A percentile compares a stretch with the other conserved stretches of the same genome.
These are phyloP conservation scores for Hypoxylon sp. DNA, from an alignment of 2,329 filamentous ascomycete species.

Conservation along the genomic window DNA sequence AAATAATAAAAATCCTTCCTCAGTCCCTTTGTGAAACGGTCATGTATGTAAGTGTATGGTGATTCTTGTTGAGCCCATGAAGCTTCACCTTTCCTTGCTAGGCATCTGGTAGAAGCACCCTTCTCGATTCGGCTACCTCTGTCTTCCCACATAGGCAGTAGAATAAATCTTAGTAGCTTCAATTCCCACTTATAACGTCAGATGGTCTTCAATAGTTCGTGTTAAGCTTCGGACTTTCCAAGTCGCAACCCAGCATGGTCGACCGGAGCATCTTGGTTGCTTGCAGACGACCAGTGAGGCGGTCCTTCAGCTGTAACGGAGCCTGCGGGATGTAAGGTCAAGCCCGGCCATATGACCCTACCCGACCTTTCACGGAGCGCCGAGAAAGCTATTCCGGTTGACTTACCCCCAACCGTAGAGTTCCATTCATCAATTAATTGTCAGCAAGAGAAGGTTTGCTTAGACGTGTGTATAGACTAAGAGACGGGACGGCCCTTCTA, in stretches of 20 bases:
- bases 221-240: slow-evolving; percentile 31
- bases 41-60: no score
- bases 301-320: slow-evolving; percentile 1
- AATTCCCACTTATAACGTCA: slow-evolving; percentile 27
- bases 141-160: slow-evolving; percentile 5
- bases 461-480: slow-evolving; percentile 11
- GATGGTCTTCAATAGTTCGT: slow-evolving; percentile 20
- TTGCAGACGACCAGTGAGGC: slow-evolving; percentile 5
- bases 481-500: slow-evolving; percentile 32
- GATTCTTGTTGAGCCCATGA: slow-evolving; percentile 17
- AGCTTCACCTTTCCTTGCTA: slow-evolving; percentile 15
- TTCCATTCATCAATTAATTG: slow-evolving; percentile 1
- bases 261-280: slow-evolving; percentile 15
- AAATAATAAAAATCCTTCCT: slow-evolving; percentile 19
- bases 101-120: slow-evolving; percentile 8
- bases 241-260: slow-evolving; percentile 11
- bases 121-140: slow-evolving; percentile 14
- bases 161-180: slow-evolving; percentile 28
- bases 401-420: not conserved
- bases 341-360: slow-evolving; percentile 4
- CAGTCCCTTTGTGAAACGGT: slow-evolving; percentile 15
- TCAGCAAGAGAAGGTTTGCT: not conserved
- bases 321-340: no score
- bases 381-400: slow-evolving; percentile 9
- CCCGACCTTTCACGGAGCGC: slow-evolving; percentile 3